Base-by-base conservation (phyloP, 2,329 filamentous ascomycete species). In the Xylaria multiplex region DNA sequence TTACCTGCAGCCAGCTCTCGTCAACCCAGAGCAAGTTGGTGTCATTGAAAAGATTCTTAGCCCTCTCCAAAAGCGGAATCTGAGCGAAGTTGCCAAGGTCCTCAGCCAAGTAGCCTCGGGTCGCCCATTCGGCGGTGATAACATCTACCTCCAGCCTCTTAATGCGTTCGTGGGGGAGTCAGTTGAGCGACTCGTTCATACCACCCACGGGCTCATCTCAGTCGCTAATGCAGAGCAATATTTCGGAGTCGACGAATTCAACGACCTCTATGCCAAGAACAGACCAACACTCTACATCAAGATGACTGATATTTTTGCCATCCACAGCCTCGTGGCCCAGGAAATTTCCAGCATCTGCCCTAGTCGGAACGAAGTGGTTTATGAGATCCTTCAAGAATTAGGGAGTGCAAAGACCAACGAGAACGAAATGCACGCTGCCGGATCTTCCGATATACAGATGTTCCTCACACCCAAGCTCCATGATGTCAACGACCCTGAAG, bases 281-380 rank as follows among this genome's bases (percentile, higher is more conserved):
- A 97, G 97, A 79, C 96, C 96, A 6, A 98, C 95, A 0, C 85
- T 99, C n/a, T 99, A 98, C 82, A 97, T 99, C 83, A 99, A 99
- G 82, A 95, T 99, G 88, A 88, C 92, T 16, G 96, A 99, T 77
- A 94, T 99, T 64, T 98, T 99, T 78, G 92, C 95, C 55, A 95
- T 99, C 65, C 96, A 99, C 80, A 93, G 91, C 69, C 85, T 98
- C 24, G 87, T 98, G 61, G 90, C 93, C 2, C 85, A 90, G 27
- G 93, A 98, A 72, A 87, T 97, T 55, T 83, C 89, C 5, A 84
- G 84, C 64, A 89, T 98, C 67, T 96, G 93, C 73, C 91, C 92
- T 1, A 87, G 84, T 67, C 88, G 92, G 40, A 95, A 97, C 71
- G 96, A 99, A 77, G 86, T 93, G 66, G 85, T 99, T 63, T 91